Evolutionary conservation across 768 basidiomycete species (phyloP), one percentile per base, ranked within the genome.

Genomic region (Termitomyces sp.): DNA sequence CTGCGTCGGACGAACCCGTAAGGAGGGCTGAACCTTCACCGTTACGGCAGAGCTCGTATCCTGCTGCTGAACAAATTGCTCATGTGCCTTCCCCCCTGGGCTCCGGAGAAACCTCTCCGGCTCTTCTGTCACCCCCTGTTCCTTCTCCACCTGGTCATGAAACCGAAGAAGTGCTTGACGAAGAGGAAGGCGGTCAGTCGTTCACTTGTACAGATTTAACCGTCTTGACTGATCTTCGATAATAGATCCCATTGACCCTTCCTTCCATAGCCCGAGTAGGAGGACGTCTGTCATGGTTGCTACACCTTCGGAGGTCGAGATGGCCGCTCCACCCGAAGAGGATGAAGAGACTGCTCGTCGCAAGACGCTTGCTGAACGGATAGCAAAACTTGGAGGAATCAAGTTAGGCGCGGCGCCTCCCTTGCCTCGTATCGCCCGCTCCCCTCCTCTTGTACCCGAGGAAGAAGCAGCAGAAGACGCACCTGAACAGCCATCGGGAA

Each of bases 341-440:
- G 77, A 80, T 48, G 73, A 73, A 1, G 81, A 81, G 53, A 78
- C 82, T 22, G 70, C 69, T 2, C 77, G 86, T 45, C 80, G 85
- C 22, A 78, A 77, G 29, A 89, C 89, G 1, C 90, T 97, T 35
- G 92, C 94, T 1, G 93, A 96, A 54, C 81, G 94, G n/a, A 95
- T 97, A 94, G 94, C 94, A 1, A 91, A 85, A 63, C 76, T 97
- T 0, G 92, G 94, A 15, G 91, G 90, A 3, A 86, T 96, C 65
- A 83, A 81, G 57, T 88, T 94, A 59, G 91, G 91, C 1, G 84
- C 79, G 41, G 87, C 87, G 45, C 52, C 52, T 15, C 82, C 84
- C n/a, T 42, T 67, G 42, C 69, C 72, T 40, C 51, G 60, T 10
- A 74, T 77, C 16, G 64, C 67, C 53, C 70, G 68, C 39, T 74